Base-by-base conservation (phyloP, 495 filamentous ascomycete genomes). In the Annulohypoxylon stygium region DNA sequence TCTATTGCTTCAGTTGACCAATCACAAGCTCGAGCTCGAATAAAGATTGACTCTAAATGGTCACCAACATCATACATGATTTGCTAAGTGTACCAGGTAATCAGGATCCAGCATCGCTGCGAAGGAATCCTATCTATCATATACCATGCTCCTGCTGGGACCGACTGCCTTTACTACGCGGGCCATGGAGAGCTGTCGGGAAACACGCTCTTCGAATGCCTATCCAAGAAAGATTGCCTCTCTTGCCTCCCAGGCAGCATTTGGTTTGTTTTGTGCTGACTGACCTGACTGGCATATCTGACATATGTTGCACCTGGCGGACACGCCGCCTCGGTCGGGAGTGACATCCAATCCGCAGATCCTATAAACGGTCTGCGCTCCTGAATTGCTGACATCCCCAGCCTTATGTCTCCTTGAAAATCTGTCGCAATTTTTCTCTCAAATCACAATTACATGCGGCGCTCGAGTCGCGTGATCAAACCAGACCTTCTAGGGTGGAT, bases 1-100 rank as follows among this genome's bases (percentile, higher is more conserved):
- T 75, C 72, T 75, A 75, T 70, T 75, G 63, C 58, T 63, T 60
- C 63, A 4, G 7, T 54, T 67, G 51, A 43, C 72, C 72, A 75
- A 75, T 75, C 72, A 67, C 39, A 65, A 34, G 39, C 58, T 63
- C 62, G 41, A 43, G 48, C 18, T 37, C 16, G 45, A 60, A 26
- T 62, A 45, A 62, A 74, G 57, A 67, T 67, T 67, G 62, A 48
- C 71, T 63, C 67, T 67, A 74, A 70, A 74, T 53, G 67, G 63
- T 37, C 72, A 59, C 67, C 67, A 67, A 66, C 67, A 18, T 25
- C 72, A 37, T 57, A 57, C 53, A 67, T 75, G 67, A 61, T 75
- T 74, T 70, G 67, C 72, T 70, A 70, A 75, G 72, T 75, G 57
- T 43, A 63, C 71, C 50, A 74, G 20, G 67, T 69, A 74, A 69